These are phyloP conservation scores for Ceratobasidium sp. DNA, from an alignment of 1,284 basidiomycete species.

Conservation along the genomic window DNA sequence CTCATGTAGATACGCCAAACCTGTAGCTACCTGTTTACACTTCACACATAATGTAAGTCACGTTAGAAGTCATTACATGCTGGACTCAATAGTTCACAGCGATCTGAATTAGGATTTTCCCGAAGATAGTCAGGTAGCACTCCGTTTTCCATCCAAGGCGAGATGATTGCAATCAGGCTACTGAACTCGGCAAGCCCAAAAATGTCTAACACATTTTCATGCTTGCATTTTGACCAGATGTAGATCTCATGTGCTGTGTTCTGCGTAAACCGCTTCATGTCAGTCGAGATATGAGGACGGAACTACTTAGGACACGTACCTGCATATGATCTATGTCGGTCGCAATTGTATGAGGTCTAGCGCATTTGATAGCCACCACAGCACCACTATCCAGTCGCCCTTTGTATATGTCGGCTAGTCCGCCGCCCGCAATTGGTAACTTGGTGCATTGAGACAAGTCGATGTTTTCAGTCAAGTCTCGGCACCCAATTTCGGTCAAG, in stretches of 20 bases:
- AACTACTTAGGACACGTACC: background rate
- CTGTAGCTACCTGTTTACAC: slow-evolving; percentile 4
- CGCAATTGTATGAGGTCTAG: background rate
- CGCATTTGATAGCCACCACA: slow-evolving; percentile 14
- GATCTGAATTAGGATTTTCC: background rate
- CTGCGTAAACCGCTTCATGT: background rate
- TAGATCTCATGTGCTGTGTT: slow-evolving; percentile 28
- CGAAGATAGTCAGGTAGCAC: background rate
- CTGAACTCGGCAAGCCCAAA: slow-evolving; percentile 6
- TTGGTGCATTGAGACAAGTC: background rate
- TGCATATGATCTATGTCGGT: background rate
- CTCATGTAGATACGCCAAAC: slow-evolving; percentile 1
- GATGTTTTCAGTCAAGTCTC: background rate
- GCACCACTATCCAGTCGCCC: background rate
- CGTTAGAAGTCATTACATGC: too few relatives aligned
- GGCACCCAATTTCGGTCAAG: background rate
- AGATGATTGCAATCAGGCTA: slow-evolving; percentile 2
- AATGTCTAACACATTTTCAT: background rate
- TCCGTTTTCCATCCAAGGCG: slow-evolving; percentile 24
- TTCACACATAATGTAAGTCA: background rate
- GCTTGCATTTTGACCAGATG: slow-evolving; percentile 29
- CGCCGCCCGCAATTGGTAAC: background rate
- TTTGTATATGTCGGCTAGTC: slow-evolving; percentile 4
- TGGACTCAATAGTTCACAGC: slow-evolving; percentile 8
- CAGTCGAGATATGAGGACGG: background rate